Conservation (phyloP, 106 monocot species). For the Apostasia shenzhenica region DNA sequence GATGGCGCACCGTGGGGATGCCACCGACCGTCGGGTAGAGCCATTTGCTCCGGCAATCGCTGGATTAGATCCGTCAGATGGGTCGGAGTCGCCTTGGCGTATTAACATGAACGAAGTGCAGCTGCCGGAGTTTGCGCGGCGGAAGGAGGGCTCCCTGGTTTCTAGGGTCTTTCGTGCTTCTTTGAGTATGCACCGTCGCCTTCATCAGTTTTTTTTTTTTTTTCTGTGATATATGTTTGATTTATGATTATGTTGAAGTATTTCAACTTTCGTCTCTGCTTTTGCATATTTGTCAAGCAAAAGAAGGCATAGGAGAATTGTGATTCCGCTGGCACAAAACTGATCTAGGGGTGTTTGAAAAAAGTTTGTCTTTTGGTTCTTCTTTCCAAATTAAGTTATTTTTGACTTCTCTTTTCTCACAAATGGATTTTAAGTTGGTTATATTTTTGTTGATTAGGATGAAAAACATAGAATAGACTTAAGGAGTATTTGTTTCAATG, state of each 20-base stretch:
- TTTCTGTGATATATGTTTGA: neutral
- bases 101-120: constrained; percentile 29
- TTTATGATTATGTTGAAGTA: neutral
- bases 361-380: neutral
- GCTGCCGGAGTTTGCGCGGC: constrained; percentile 28
- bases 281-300: neutral
- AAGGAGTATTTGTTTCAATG: too few relatives aligned
- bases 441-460: neutral
- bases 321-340: neutral
- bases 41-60: neutral
- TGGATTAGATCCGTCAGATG: neutral
- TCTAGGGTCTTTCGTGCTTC: constrained; percentile 26
- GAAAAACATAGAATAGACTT: too few relatives aligned
- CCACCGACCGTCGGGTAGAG: neutral
- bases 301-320: neutral
- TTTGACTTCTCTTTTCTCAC: too few relatives aligned
- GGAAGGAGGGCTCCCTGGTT: constrained; percentile 23
- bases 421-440: too few relatives aligned
- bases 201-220: constrained; percentile 3
- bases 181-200: neutral
- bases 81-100: constrained; percentile 14
- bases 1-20: neutral
- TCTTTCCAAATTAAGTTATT: neutral
- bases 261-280: neutral
- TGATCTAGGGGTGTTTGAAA: neutral